Evolutionary conservation across 108 stramenopile species (phyloP), one percentile per base, ranked within the genome.

Genomic region (Nitzschia inconspicua): DNA sequence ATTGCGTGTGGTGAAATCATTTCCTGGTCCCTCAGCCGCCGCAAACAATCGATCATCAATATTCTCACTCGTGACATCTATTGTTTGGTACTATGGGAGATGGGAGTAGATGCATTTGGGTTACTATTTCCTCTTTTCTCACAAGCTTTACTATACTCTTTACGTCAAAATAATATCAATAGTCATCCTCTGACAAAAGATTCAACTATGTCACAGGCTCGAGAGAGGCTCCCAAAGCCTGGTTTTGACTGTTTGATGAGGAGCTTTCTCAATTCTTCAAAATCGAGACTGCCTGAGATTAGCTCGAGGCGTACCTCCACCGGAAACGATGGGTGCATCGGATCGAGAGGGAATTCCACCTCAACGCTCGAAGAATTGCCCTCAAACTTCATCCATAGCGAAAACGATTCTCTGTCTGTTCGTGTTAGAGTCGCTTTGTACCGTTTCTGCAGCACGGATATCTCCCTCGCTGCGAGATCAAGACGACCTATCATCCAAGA

Each of bases 301-400:
- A 72, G 29, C 34, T 85, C 70, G 1, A 89, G 37, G 11, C 44
- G 24, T 2, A 78, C 52, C 8, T 70, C 68, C 4, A 88, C 42
- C 1, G 83, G 83, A 22, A 74, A 65, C 49, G 80, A 84, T 18
- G 89, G 89, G 59, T 90, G 86, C 14, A 73, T 69, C n/a, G 53
- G n/a, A 13, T 60, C 65, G 24, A 90, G 59, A 22, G 67, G 53
- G 43, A 90, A 76, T 10, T 70, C 70, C 9, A 68, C 70, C 29
- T 59, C 43, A 3, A 89, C 55, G 46, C 47, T 72, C 31, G 57
- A 44, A 11, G 44, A 19, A 2, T 44, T 6, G 32, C 59, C 60
- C 26, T 75, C 56, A 51, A 84, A 73, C 37, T 75, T 70, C 20
- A 80, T 74, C 18, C 64, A 63, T 44, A 68, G 40, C n/a, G 46